These are phyloP conservation scores for Saccharum spontaneum DNA, from an alignment of 176 grass and related monocot genomes.

Conservation along the genomic window DNA sequence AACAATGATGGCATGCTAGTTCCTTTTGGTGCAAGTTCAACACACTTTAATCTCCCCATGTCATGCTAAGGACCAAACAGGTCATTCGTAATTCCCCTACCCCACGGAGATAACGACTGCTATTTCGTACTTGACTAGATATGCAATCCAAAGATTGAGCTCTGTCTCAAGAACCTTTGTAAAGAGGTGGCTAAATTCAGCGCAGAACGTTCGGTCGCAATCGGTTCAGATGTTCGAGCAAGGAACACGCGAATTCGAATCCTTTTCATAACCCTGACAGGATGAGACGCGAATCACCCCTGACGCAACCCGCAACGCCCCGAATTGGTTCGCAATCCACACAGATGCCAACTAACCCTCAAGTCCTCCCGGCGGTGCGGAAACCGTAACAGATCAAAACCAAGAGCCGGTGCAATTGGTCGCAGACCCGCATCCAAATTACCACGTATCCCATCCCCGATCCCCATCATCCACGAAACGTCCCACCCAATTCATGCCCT, in stretches of 20 bases:
- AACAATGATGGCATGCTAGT: not conserved
- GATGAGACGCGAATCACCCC: not conserved
- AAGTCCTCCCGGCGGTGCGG: too few species aligned
- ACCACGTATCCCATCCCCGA: not conserved
- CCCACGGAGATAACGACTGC: not conserved
- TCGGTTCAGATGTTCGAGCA: not conserved
- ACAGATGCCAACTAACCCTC: not conserved
- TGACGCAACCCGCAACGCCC: not conserved
- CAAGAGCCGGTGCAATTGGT: not conserved
- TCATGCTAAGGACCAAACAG: not conserved
- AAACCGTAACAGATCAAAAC: constrained; percentile 1
- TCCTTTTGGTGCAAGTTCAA: not conserved
- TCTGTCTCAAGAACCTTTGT: not conserved
- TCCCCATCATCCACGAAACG: not conserved
- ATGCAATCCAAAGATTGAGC: not conserved
- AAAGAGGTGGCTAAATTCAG: not conserved
- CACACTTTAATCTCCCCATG: not conserved
- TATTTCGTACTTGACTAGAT: not conserved
- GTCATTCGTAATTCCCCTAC: too few species aligned
- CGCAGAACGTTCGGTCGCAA: not conserved
- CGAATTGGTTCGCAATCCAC: not conserved
- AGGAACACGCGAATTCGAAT: not conserved
- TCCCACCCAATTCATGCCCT: too few species aligned
- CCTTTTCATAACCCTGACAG: not conserved
- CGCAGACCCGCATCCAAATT: not conserved